phyloP scores from a whole-genome alignment of 225 moss, liverwort and hornwort species.

The Polytrichum commune region DNA sequence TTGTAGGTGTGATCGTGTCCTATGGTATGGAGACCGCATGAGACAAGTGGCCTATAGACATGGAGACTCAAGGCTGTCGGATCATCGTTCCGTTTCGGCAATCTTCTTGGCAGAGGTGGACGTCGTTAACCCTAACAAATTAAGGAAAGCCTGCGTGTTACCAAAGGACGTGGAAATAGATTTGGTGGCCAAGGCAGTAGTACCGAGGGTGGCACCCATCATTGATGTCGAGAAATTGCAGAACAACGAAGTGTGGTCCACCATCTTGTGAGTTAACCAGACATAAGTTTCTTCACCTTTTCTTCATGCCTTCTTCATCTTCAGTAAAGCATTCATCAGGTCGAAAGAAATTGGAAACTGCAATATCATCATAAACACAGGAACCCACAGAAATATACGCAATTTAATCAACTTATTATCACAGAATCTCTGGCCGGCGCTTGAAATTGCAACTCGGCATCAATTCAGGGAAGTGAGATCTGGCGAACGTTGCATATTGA shows the following conservation, averaged over 20 bases:
- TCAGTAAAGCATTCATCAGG: too few species aligned
- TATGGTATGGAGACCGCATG: constrained; percentile 35
- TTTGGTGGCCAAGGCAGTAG: background rate
- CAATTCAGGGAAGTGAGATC: too few species aligned
- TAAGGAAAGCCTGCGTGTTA: constrained; percentile 14
- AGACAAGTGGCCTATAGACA: constrained; percentile 15
- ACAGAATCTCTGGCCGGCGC: too few species aligned
- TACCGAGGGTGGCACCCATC: constrained; percentile 26
- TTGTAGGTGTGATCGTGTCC: constrained; percentile 46
- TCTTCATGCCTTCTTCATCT: too few species aligned
- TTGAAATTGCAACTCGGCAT: too few species aligned
- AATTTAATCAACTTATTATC: too few species aligned
- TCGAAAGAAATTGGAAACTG: too few species aligned
- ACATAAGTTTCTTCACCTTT: too few species aligned
- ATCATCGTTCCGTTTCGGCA: constrained; percentile 30
- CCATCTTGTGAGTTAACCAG: constrained; percentile 19
- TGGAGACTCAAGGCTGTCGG: constrained; percentile 17
- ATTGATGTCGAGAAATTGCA: constrained; percentile 7
- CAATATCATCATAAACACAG: too few species aligned
- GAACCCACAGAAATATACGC: too few species aligned
- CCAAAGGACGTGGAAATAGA: background rate
- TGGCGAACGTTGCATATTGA: too few species aligned
- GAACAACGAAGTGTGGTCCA: constrained; percentile 12
- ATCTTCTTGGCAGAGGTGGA: constrained; percentile 29
- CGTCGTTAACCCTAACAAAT: constrained; percentile 22